Percentiles rank a stretch among this genome's conserved stretches.
Conservation (phyloP, 306 rosid genomes). For the Quercus dentata region DNA sequence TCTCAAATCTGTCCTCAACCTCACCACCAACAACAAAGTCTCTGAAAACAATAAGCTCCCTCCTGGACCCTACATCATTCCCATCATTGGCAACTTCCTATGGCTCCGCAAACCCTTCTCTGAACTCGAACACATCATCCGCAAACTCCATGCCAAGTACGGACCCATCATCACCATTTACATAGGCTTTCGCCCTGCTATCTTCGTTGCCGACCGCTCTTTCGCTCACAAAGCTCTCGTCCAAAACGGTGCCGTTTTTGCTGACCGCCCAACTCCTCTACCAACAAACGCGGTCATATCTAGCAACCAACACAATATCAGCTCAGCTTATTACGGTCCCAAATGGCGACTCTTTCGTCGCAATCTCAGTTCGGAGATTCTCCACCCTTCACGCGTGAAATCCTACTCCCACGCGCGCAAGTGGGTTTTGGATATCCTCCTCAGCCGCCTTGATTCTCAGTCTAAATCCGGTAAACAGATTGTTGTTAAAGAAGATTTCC, state of each 20-base stretch:
- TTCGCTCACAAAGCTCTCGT: not conserved
- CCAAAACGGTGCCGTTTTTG: not conserved
- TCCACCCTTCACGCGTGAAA: conserved; percentile 1
- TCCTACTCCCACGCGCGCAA: not conserved
- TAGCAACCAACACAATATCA: not conserved
- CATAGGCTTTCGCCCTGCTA: not conserved
- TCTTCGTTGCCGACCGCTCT: not conserved
- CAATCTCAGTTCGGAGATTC: not conserved
- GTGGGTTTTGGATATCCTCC: not conserved
- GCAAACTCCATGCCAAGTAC: not conserved
- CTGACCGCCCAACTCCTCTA: not conserved
- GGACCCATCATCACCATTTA: not conserved
- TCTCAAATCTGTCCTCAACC: not conserved
- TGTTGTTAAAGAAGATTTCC: not conserved
- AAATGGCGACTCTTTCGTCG: conserved; percentile 1
- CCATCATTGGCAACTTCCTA: not conserved
- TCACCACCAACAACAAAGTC: not conserved
- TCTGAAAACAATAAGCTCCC: not conserved
- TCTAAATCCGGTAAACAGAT: not conserved
- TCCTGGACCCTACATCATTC: not conserved
- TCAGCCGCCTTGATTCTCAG: not conserved
- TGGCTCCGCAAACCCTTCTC: not conserved
- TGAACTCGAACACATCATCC: not conserved
- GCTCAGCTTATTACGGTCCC: not conserved
- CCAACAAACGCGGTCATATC: not conserved